phyloP scores from a whole-genome alignment of 208 protist genomes.

The Acanthamoeba sp. region DNA sequence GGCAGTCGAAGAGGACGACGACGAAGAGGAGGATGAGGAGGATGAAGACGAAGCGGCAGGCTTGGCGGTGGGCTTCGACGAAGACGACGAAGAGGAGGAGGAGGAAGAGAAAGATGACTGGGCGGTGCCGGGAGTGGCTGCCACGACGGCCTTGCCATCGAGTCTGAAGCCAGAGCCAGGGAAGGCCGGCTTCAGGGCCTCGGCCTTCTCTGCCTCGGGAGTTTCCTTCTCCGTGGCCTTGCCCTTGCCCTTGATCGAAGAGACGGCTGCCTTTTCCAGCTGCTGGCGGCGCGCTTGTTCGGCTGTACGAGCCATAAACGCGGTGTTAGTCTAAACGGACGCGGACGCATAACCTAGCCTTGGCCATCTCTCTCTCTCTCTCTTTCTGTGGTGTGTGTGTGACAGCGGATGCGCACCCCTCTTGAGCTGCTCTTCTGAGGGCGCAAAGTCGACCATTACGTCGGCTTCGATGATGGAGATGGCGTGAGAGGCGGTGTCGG shows the following conservation, averaged over 20 bases:
- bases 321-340: too few species aligned
- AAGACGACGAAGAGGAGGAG: slow-evolving; percentile 43
- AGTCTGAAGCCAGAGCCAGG: slow-evolving; percentile 36
- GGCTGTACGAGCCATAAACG: not conserved
- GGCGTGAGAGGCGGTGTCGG: slow-evolving; percentile 61
- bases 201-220: not conserved
- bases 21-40: not conserved
- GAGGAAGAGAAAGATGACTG: not conserved
- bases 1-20: not conserved
- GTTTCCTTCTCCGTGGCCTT: slow-evolving; percentile 8
- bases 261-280: not conserved
- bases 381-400: not conserved
- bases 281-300: slow-evolving; percentile 47
- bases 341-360: too few species aligned
- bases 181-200: not conserved
- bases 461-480: slow-evolving; percentile 86
- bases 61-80: not conserved
- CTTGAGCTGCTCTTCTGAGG: slow-evolving; percentile 60
- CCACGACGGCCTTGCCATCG: not conserved
- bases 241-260: not conserved
- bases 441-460: slow-evolving; percentile 85
- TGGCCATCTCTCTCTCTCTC: too few species aligned
- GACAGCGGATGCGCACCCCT: not conserved
- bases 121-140: not conserved
- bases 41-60: slow-evolving; percentile 6